Evolutionary conservation across 1,139 yeast genomes (phyloP).

Genomic region (Geotrichum klebahnii): DNA sequence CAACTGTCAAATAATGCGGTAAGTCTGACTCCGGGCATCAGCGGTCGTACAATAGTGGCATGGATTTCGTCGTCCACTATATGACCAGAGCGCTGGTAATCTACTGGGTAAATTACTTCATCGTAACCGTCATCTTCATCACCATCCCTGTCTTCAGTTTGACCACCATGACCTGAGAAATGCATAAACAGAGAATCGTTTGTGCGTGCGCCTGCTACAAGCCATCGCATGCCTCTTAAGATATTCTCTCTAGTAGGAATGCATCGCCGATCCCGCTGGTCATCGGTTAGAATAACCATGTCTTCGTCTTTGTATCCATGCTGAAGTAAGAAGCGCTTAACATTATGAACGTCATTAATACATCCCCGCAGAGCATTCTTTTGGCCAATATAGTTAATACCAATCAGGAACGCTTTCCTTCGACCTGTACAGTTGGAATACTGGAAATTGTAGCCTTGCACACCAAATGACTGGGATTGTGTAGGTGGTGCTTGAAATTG

Average conservation of each 20-base stretch:
- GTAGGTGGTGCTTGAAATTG: slow-evolving; percentile 37
- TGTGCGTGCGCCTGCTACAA: slow-evolving; percentile 73
- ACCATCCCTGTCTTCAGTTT: slow-evolving; percentile 71
- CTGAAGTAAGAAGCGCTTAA: slow-evolving; percentile 40
- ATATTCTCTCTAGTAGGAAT: slow-evolving; percentile 78
- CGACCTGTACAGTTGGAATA: slow-evolving; percentile 74
- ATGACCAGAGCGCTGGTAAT: slow-evolving; percentile 68
- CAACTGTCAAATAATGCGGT: slow-evolving; percentile 91
- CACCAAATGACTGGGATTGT: slow-evolving; percentile 41
- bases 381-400: slow-evolving; percentile 83
- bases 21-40: slow-evolving; percentile 77
- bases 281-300: slow-evolving; percentile 81
- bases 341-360: slow-evolving; percentile 55
- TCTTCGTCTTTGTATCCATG: slow-evolving; percentile 73
- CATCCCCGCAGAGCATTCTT: slow-evolving; percentile 73
- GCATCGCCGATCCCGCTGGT: slow-evolving; percentile 56
- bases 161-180: slow-evolving; percentile 93
- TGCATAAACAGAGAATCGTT: slow-evolving; percentile 67
- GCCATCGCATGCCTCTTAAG: slow-evolving; percentile 85
- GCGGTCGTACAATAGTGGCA: slow-evolving; percentile 68
- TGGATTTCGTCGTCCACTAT: slow-evolving; percentile 84
- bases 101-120: slow-evolving; percentile 88
- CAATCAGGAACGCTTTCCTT: slow-evolving; percentile 78
- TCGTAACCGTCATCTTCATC: slow-evolving; percentile 90
- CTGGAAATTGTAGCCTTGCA: slow-evolving; percentile 46